A percentile compares a stretch with the other conserved stretches of the same genome.
phyloP scores from a whole-genome alignment of 2,329 filamentous ascomycete genomes.

The Neurospora sp. region DNA sequence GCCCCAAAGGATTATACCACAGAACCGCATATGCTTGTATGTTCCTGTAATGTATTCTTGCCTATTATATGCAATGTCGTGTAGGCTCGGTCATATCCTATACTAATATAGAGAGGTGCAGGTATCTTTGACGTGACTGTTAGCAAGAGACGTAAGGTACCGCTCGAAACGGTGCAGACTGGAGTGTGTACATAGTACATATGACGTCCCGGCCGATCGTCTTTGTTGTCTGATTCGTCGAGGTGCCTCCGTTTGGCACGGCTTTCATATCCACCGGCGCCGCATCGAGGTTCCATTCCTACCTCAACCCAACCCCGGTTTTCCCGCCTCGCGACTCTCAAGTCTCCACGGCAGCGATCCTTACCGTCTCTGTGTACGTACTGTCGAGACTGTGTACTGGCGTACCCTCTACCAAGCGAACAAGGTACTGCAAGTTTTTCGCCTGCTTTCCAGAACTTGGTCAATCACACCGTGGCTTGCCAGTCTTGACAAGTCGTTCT shows the following conservation, averaged over 20 bases:
- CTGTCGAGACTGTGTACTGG: neutral
- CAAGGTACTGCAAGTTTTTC: neutral
- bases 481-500: neutral
- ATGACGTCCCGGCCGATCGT: neutral
- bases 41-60: neutral
- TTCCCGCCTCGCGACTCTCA: neutral
- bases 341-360: neutral
- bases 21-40: neutral
- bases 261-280: neutral
- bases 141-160: neutral
- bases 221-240: neutral
- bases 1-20: neutral
- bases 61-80: neutral
- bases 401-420: neutral
- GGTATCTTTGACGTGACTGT: neutral
- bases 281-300: neutral
- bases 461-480: neutral
- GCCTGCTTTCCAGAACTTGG: neutral
- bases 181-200: neutral
- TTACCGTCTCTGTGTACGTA: neutral
- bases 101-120: neutral
- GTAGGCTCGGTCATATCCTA: neutral
- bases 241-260: neutral
- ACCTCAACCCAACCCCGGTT: neutral
- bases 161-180: neutral